These are phyloP conservation scores for Podosphaera fusca DNA, from an alignment of 2,329 filamentous ascomycete species.

Conservation along the genomic window DNA sequence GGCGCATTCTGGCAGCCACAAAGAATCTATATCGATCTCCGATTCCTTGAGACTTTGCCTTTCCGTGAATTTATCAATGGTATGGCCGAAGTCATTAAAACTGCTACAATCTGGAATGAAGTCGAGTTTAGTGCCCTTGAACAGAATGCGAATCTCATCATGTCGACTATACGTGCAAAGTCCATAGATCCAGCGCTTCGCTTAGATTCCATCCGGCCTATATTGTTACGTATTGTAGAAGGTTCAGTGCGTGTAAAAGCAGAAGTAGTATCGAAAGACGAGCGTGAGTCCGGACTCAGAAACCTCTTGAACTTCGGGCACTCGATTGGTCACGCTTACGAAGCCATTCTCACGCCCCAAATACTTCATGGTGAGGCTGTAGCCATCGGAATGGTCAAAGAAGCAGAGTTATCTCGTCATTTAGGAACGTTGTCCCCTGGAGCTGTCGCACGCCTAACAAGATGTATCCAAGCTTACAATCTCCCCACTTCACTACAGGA, in stretches of 20 bases:
- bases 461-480: constrained; percentile 86
- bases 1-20: constrained; percentile 93
- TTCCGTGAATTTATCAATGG: constrained; percentile 91
- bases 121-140: constrained; percentile 68
- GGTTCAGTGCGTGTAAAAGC: constrained; percentile 88
- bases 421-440: constrained; percentile 66
- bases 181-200: constrained; percentile 24
- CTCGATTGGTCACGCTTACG: constrained; percentile 90
- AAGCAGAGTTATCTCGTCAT: constrained; percentile 79
- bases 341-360: constrained; percentile 86
- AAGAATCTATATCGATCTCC: constrained; percentile 81
- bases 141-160: constrained; percentile 52
- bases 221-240: constrained; percentile 52
- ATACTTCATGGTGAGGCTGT: constrained; percentile 90
- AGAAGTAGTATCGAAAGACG: constrained; percentile 78
- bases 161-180: constrained; percentile 44
- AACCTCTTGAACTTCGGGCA: constrained; percentile 96
- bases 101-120: constrained; percentile 88
- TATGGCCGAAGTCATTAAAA: constrained; percentile 97
- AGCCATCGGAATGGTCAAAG: constrained; percentile 94
- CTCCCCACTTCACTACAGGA: constrained; percentile 70
- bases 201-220: constrained; percentile 45
- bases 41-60: constrained; percentile 76
- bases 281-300: constrained; percentile 77
- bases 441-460: constrained; percentile 70